These are phyloP conservation scores for Fusarium gaditjirri DNA, from an alignment of 2,329 filamentous ascomycete genomes.

Conservation along the genomic window DNA sequence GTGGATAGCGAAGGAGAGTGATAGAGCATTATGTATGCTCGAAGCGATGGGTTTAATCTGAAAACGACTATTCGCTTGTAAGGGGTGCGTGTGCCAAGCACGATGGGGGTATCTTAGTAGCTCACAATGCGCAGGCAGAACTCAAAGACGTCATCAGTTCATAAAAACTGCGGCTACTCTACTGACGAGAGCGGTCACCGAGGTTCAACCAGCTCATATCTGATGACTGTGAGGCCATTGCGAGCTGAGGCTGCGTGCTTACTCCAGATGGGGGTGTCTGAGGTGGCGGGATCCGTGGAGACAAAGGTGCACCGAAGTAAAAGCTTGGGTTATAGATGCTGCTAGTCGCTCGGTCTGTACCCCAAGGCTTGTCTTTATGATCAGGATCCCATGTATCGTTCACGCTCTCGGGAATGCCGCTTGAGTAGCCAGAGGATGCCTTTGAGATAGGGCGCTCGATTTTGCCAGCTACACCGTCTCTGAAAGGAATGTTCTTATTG, in stretches of 20 bases:
- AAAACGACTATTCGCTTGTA: constrained; percentile 7
- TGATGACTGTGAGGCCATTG: constrained; percentile 61
- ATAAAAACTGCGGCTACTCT: constrained; percentile 28
- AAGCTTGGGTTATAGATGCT: constrained; percentile 61
- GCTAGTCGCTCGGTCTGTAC: constrained; percentile 60
- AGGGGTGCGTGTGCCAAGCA: constrained; percentile 25
- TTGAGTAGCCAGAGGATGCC: constrained; percentile 67
- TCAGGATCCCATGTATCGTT: constrained; percentile 66
- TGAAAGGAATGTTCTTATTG: constrained; percentile 58
- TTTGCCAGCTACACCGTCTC: constrained; percentile 68
- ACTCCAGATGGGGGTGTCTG: constrained; percentile 50
- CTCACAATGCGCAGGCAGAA: constrained; percentile 23
- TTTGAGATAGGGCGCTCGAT: constrained; percentile 67
- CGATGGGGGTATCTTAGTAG: constrained; percentile 36
- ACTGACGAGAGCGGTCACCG: constrained; percentile 56
- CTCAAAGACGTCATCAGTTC: constrained; percentile 34
- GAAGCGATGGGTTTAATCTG: background rate
- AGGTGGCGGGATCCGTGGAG: constrained; percentile 48
- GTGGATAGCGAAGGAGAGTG: constrained; percentile 22
- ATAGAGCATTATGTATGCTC: constrained; percentile 28
- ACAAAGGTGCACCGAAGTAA: constrained; percentile 56
- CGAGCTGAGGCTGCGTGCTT: constrained; percentile 62
- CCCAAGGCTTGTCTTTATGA: constrained; percentile 59
- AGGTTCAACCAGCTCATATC: constrained; percentile 88
- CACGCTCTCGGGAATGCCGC: constrained; percentile 73